Percentiles rank a stretch among this genome's conserved stretches.
phyloP scores from a whole-genome alignment of 768 basidiomycete genomes.

The Sporobolomyces pararoseus region DNA sequence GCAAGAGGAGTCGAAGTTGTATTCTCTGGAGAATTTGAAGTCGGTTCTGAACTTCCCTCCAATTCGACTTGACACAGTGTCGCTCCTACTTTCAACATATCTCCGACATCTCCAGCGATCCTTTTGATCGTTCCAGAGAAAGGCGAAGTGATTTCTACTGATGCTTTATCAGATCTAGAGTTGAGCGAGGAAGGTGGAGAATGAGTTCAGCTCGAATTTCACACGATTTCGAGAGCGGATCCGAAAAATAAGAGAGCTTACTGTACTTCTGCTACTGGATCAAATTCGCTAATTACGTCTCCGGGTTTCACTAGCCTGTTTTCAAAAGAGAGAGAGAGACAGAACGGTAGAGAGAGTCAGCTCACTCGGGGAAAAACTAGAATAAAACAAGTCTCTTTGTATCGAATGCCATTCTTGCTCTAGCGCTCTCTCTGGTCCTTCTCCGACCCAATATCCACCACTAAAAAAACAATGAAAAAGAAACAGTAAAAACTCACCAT shows the following conservation, averaged over 20 bases:
- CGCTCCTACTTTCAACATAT: conserved; percentile 72
- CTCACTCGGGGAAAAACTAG: conserved; percentile 68
- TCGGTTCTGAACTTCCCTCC: conserved; percentile 6
- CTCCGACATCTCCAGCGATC: conserved; percentile 71
- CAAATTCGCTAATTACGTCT: conserved; percentile 59
- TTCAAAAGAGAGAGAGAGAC: background rate
- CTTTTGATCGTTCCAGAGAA: conserved; percentile 71
- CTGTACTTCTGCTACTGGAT: conserved; percentile 66
- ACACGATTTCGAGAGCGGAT: background rate
- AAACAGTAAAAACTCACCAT: conserved; percentile 55
- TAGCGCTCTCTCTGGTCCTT: too few relatives aligned
- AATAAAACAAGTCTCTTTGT: background rate
- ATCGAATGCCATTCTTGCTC: too few relatives aligned
- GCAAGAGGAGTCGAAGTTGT: background rate
- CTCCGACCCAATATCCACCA: too few relatives aligned
- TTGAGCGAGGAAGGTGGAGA: background rate
- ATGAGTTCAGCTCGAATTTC: background rate
- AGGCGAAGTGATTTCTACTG: conserved; percentile 84
- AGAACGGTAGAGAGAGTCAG: too few relatives aligned
- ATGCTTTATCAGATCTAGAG: conserved; percentile 77
- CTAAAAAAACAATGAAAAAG: conserved; percentile 44
- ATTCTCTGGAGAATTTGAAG: background rate
- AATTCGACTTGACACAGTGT: conserved; percentile 73
- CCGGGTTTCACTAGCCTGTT: conserved; percentile 63
- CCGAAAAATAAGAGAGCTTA: background rate